Base-by-base conservation (phyloP, 2,329 filamentous ascomycete species). In the Penicillium sp. region DNA sequence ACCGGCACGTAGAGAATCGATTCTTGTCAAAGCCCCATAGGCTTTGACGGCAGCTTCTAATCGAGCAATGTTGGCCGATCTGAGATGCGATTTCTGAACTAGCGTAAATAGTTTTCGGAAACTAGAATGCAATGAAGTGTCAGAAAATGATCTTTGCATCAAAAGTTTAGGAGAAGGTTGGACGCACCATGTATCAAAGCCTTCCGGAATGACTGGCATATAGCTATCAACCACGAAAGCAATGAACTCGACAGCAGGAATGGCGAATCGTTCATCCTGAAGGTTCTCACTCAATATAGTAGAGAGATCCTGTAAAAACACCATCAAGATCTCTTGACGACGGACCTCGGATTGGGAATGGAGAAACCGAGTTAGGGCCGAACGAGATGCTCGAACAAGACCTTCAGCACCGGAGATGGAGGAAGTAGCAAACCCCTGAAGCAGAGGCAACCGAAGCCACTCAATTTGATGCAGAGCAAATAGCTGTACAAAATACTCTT, bases 21-120 rank as follows among this genome's bases (percentile, higher is more conserved):
- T 70, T n/a, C 72, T 68, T 4, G 85, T 84, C 24, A 96, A 75
- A 0, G 85, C 86, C 2, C 86, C 84, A 72, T 97, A 97, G 11
- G 94, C 83, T 65, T 87, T 88, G 57, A 95, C 78, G 21, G 90
- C 91, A 0, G 91, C 89, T 68, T 91, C 84, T 1, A 97, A 80
- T 71, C 94, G 93, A 47, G 87, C 84, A 42, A 96, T 84, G 69
- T 91, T 94, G 18, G 88, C 86, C 1, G 88, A 89, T 74, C 92
- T 93, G 77, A 89, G 92, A 59, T 92, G 89, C 0, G 89, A 83
- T 71, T 88, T 91, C 67, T 95, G 91, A 4, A 88, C 84, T 34
- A 86, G 79, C 6, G 86, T 78, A 55, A 92, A 91, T 3, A 96
- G 75, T 6, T 72, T 79, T 56, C 84, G 84, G 68, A 82, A 83